These are phyloP conservation scores for Amoebophrya sp. DNA, from an alignment of 169 alveolate genomes.

Conservation along the genomic window DNA sequence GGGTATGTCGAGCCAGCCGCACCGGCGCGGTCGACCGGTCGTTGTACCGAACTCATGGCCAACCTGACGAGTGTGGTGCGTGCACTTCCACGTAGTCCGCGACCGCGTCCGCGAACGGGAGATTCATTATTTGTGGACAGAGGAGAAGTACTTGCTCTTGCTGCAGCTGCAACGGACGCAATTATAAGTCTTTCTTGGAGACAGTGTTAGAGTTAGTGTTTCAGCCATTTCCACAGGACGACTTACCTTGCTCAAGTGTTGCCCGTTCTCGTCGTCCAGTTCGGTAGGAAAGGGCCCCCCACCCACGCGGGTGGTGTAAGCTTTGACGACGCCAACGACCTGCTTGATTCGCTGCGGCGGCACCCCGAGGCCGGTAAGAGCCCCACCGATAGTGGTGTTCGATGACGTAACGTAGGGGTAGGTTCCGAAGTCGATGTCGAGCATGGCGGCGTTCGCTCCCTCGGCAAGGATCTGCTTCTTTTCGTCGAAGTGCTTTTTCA, in stretches of 20 bases:
- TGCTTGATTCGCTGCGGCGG: conserved; percentile 50
- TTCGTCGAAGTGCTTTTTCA: neutral
- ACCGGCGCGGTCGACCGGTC: conserved; percentile 83
- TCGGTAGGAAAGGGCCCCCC: conserved; percentile 92
- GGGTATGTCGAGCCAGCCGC: conserved; percentile 91
- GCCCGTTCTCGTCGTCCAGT: conserved; percentile 22
- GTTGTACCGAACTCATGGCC: conserved; percentile 78
- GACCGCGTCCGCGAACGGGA: no score
- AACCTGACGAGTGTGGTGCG: no score
- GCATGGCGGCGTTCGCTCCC: conserved; percentile 72
- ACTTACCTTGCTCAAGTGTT: neutral
- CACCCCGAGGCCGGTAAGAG: conserved; percentile 55
- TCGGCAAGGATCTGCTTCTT: neutral
- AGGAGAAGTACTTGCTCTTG: neutral
- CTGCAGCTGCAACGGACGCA: neutral
- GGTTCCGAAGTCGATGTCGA: conserved; percentile 69
- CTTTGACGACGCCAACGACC: conserved; percentile 36
- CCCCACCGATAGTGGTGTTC: conserved; percentile 57
- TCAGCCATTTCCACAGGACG: no score
- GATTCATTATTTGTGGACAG: no score
- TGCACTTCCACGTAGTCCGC: no score
- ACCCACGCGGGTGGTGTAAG: conserved; percentile 90
- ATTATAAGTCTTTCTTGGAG: neutral
- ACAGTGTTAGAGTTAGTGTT: neutral
- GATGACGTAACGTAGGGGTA: conserved; percentile 72